Conservation (phyloP, 2,329 filamentous ascomycete genomes). For the Ophiostoma sp. region DNA sequence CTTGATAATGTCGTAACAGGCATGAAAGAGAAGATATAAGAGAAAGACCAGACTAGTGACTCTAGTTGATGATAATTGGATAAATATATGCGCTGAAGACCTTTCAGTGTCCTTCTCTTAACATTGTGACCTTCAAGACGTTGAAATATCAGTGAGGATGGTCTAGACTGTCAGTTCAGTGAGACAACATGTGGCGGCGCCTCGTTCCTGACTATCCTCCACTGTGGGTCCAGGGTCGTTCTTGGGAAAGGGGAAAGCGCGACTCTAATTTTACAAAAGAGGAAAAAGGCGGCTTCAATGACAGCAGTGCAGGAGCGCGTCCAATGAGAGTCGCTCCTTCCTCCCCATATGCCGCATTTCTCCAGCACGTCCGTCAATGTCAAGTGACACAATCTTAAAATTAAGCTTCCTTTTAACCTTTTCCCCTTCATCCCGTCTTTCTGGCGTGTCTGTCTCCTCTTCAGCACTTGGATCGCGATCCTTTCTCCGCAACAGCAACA, state of each 20-base stretch:
- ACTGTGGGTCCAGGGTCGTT: not conserved
- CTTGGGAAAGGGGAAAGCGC: not conserved
- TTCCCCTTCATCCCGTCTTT: not conserved
- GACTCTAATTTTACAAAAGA: constrained; percentile 11
- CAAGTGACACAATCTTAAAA: not conserved
- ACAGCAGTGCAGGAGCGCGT: not conserved
- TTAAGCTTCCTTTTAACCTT: constrained; percentile 1
- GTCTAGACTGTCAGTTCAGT: no score
- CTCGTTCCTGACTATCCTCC: not conserved
- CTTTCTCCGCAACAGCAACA: not conserved
- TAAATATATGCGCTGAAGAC: no score
- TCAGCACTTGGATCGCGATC: not conserved
- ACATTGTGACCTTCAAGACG: no score
- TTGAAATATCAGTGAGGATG: no score
- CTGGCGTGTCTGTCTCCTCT: not conserved
- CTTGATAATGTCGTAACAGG: no score
- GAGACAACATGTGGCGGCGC: no score
- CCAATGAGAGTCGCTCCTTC: not conserved
- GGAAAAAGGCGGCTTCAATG: not conserved
- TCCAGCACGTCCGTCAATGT: not conserved
- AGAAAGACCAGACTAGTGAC: no score
- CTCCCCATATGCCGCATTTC: not conserved
- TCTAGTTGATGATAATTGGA: no score
- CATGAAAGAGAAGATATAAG: no score
- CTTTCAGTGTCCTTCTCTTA: no score